Evolutionary conservation across 306 rosid genomes (phyloP).

Genomic region (Ormosia emarginata): DNA sequence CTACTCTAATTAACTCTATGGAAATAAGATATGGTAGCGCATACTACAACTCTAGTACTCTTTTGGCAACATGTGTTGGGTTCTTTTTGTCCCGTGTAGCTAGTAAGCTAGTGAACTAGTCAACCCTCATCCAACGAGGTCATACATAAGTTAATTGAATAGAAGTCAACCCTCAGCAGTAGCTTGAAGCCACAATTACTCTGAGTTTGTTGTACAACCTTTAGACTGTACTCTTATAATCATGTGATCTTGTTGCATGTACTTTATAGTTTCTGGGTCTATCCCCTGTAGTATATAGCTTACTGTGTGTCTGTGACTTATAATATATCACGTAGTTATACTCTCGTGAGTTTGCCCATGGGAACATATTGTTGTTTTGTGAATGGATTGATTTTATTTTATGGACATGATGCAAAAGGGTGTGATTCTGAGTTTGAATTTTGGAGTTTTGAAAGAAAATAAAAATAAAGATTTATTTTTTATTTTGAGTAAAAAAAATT

Average conservation of each 20-base stretch:
- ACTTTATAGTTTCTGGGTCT: conserved; percentile 1
- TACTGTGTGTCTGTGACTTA: neutral
- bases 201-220: neutral
- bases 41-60: conserved; percentile 3
- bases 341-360: neutral
- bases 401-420: too few species aligned
- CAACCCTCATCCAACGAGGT: neutral
- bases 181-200: conserved; percentile 20
- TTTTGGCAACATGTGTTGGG: conserved; percentile 27
- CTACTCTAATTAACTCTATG: neutral
- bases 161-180: conserved; percentile 14
- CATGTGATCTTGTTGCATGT: conserved; percentile 1
- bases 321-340: neutral
- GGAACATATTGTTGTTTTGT: neutral
- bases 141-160: neutral
- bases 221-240: neutral
- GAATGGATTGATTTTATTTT: too few species aligned
- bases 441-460: too few species aligned
- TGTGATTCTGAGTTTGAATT: too few species aligned
- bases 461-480: too few species aligned
- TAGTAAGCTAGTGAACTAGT: neutral
- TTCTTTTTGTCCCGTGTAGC: conserved; percentile 22
- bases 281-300: neutral
- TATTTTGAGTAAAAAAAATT: too few species aligned
- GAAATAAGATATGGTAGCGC: conserved; percentile 27